phyloP scores from a whole-genome alignment of 257 asterid species.

The Prunella vulgaris region DNA sequence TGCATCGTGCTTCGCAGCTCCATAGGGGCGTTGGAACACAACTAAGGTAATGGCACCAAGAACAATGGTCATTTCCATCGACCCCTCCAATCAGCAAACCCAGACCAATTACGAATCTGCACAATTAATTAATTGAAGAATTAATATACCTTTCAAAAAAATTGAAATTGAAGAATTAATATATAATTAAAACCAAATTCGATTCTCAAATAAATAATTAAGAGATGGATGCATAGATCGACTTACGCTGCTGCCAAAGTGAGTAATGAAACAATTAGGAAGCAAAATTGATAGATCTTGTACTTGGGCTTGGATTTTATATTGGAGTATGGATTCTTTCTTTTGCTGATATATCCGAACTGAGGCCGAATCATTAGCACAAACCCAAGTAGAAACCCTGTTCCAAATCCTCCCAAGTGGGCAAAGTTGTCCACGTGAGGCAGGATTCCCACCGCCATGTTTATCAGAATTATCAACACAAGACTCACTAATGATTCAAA shows the following conservation, averaged over 20 bases:
- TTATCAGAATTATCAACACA: conserved; percentile 55
- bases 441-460: conserved; percentile 85
- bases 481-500: conserved; percentile 58
- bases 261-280: conserved; percentile 37
- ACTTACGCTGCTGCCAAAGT: conserved; percentile 49
- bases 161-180: too few relatives aligned
- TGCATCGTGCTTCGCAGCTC: conserved; percentile 72
- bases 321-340: conserved; percentile 26
- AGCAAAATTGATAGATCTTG: conserved; percentile 56
- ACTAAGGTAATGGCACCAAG: conserved; percentile 86
- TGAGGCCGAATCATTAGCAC: conserved; percentile 83
- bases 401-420: conserved; percentile 78
- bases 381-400: conserved; percentile 80
- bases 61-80: conserved; percentile 75
- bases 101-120: conserved; percentile 49
- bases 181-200: too few relatives aligned
- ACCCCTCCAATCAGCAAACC: conserved; percentile 45
- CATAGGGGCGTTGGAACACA: conserved; percentile 88
- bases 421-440: conserved; percentile 99
- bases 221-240: background rate
- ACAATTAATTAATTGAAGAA: too few relatives aligned
- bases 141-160: too few relatives aligned
- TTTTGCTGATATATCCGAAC: conserved; percentile 53
- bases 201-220: too few relatives aligned
- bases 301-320: conserved; percentile 63